Percentiles rank a stretch among this genome's conserved stretches.
These are phyloP conservation scores for Moringa oleifera DNA, from an alignment of 345 rosid species.

Conservation along the genomic window DNA sequence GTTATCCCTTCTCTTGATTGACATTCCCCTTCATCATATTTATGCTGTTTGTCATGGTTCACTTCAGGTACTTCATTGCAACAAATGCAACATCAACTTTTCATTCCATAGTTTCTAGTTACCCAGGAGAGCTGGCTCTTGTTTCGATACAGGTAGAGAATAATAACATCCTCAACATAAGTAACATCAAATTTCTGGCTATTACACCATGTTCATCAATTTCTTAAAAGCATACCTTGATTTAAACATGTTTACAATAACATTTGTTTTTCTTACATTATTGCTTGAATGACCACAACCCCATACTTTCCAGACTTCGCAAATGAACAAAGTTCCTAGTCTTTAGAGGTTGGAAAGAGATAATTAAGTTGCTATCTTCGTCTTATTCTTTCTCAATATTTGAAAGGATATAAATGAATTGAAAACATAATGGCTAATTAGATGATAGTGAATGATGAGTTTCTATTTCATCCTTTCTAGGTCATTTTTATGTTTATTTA, in stretches of 20 bases:
- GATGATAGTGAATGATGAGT: neutral
- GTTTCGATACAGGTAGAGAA: constrained; percentile 51
- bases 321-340: neutral
- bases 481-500: no score
- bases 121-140: constrained; percentile 51
- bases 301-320: neutral
- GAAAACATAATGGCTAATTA: neutral
- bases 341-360: neutral
- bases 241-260: no score
- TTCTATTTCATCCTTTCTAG: neutral
- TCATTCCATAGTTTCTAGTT: constrained; percentile 47
- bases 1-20: no score
- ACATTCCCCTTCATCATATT: no score
- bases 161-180: no score
- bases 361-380: neutral
- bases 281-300: neutral
- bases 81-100: constrained; percentile 65
- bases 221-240: neutral
- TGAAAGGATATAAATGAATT: no score
- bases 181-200: no score
- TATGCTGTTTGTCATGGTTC: neutral
- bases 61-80: constrained; percentile 44
- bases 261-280: neutral
- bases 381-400: neutral
- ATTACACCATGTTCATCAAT: neutral